phyloP scores from a whole-genome alignment of 768 basidiomycete species.

The Dentipellis fragilis region DNA sequence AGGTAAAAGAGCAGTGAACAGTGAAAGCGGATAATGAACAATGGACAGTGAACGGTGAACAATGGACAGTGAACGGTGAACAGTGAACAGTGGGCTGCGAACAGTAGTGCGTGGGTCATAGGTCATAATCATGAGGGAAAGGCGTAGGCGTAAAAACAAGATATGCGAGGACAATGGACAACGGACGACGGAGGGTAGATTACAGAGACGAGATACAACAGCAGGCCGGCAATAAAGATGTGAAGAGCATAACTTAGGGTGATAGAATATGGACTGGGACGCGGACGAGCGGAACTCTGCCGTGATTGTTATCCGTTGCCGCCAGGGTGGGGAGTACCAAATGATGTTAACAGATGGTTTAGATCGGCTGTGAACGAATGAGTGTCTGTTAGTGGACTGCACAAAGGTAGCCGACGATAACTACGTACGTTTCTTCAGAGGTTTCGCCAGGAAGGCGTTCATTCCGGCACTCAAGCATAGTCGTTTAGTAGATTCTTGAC shows the following conservation, averaged over 20 bases:
- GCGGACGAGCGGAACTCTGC: neutral
- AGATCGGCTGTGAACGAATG: slow-evolving; percentile 32
- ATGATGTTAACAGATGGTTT: slow-evolving; percentile 41
- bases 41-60: no score
- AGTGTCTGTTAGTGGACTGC: neutral
- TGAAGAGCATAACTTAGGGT: neutral
- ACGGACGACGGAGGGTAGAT: no score
- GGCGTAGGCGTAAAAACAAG: no score
- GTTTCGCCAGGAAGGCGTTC: slow-evolving; percentile 71
- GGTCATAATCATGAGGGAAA: no score
- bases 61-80: no score
- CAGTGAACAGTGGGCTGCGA: no score
- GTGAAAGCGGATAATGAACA: no score
- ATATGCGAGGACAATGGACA: no score
- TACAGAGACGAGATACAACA: no score
- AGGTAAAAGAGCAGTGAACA: no score
- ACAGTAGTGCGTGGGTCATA: no score
- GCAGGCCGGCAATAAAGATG: no score
- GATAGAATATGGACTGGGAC: neutral
- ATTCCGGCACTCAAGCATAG: slow-evolving; percentile 72
- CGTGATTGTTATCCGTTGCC: neutral
- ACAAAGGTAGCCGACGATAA: neutral
- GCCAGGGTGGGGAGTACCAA: slow-evolving; percentile 20
- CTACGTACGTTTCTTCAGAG: slow-evolving; percentile 44
- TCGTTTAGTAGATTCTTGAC: slow-evolving; percentile 67